A percentile compares a stretch with the other conserved stretches of the same genome.
These are phyloP conservation scores for Pichia heedii DNA, from an alignment of 805 yeast genomes.

Conservation along the genomic window DNA sequence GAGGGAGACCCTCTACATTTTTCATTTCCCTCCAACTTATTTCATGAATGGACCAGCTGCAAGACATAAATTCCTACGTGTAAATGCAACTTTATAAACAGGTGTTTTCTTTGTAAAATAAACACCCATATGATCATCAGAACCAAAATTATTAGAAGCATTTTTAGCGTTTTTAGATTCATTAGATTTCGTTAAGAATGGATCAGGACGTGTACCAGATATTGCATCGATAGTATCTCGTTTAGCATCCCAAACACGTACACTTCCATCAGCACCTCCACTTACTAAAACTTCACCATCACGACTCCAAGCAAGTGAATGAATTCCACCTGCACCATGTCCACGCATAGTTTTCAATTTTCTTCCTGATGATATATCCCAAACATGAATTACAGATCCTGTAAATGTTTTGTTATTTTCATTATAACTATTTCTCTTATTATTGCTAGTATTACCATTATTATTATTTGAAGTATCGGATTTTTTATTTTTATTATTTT, in stretches of 20 bases:
- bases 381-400: conserved; percentile 64
- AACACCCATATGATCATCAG: conserved; percentile 76
- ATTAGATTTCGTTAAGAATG: conserved; percentile 26
- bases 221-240: conserved; percentile 60
- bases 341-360: conserved; percentile 88
- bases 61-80: conserved; percentile 80
- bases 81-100: conserved; percentile 85
- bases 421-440: background rate
- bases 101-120: conserved; percentile 92
- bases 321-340: conserved; percentile 80
- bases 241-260: conserved; percentile 93
- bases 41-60: conserved; percentile 84
- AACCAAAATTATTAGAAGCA: conserved; percentile 42
- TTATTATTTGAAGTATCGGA: background rate
- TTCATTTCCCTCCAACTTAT: conserved; percentile 8
- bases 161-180: conserved; percentile 30
- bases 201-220: conserved; percentile 35
- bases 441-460: background rate
- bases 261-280: conserved; percentile 87
- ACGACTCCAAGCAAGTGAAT: conserved; percentile 73
- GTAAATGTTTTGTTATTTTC: conserved; percentile 1
- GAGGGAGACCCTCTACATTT: too few relatives aligned
- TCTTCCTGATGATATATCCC: conserved; percentile 93
- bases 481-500: too few relatives aligned
- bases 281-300: conserved; percentile 88